Evolutionary conservation across 164 flowering plant species (phyloP).

Genomic region (Magnolia officinalis): DNA sequence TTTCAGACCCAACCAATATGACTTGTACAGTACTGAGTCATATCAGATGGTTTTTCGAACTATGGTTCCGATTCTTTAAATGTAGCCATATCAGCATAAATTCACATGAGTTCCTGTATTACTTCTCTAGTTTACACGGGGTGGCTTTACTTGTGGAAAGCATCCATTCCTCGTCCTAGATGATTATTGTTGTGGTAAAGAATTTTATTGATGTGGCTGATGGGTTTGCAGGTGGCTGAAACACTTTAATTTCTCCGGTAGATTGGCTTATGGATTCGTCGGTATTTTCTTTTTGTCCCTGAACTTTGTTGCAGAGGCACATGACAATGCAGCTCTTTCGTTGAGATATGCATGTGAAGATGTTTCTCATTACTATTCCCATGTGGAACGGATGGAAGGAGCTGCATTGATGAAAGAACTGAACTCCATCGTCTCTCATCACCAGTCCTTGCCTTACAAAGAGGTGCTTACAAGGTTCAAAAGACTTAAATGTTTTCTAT

Average conservation of each 20-base stretch:
- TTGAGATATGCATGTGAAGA: slow-evolving; percentile 41
- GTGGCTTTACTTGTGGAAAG: not conserved
- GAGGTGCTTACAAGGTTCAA: slow-evolving; percentile 21
- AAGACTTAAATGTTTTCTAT: not conserved
- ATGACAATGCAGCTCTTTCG: slow-evolving; percentile 13
- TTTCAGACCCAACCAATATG: too few relatives aligned
- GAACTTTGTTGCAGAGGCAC: slow-evolving; percentile 20
- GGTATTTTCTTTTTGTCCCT: slow-evolving; percentile 19
- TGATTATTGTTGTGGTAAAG: too few relatives aligned
- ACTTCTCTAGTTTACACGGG: not conserved
- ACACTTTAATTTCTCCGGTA: slow-evolving; percentile 12
- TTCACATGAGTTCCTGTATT: not conserved
- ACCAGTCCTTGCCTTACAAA: slow-evolving; percentile 40
- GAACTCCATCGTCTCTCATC: slow-evolving; percentile 31
- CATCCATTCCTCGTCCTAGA: too few relatives aligned
- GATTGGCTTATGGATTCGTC: slow-evolving; percentile 17
- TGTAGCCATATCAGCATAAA: not conserved
- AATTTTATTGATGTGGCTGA: not conserved
- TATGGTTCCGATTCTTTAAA: not conserved
- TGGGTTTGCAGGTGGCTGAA: slow-evolving; percentile 11
- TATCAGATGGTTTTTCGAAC: not conserved
- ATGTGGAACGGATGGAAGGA: slow-evolving; percentile 26
- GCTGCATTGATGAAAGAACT: slow-evolving; percentile 31
- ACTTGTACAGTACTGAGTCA: not conserved
- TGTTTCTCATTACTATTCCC: slow-evolving; percentile 36